These are phyloP conservation scores for Euptelea pleiosperma DNA, from an alignment of 164 flowering plant genomes.

Conservation along the genomic window DNA sequence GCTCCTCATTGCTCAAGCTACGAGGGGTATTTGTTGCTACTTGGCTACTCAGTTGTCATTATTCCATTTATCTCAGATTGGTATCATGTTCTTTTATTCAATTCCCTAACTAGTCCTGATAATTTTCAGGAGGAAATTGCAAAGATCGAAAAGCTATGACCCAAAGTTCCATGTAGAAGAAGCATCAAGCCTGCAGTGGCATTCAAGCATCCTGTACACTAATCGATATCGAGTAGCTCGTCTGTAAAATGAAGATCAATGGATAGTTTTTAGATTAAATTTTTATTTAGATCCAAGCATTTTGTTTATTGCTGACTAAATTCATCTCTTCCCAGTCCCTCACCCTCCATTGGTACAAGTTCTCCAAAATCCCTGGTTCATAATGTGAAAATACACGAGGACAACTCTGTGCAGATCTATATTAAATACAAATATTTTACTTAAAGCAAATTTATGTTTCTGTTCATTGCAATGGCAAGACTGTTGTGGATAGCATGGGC, in stretches of 20 bases:
- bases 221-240: too few relatives aligned
- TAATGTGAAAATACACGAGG: neutral
- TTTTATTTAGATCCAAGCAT: neutral
- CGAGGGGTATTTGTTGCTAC: neutral
- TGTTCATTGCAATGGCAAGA: neutral
- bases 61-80: neutral
- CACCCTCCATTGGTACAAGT: neutral
- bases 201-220: conserved; percentile 1
- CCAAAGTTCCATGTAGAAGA: conserved; percentile 15
- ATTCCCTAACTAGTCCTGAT: conserved; percentile 1
- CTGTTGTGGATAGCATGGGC: conserved; percentile 3
- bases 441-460: neutral
- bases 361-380: neutral
- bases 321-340: neutral
- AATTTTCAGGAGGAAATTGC: conserved; percentile 58
- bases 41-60: neutral
- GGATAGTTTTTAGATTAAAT: neutral
- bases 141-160: conserved; percentile 49
- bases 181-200: neutral
- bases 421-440: neutral
- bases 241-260: conserved; percentile 2
- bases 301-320: neutral
- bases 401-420: neutral
- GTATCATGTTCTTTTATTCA: neutral
- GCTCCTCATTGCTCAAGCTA: neutral